Conservation (phyloP, 2,329 filamentous ascomycete species). For the Colletotrichum costaricense region DNA sequence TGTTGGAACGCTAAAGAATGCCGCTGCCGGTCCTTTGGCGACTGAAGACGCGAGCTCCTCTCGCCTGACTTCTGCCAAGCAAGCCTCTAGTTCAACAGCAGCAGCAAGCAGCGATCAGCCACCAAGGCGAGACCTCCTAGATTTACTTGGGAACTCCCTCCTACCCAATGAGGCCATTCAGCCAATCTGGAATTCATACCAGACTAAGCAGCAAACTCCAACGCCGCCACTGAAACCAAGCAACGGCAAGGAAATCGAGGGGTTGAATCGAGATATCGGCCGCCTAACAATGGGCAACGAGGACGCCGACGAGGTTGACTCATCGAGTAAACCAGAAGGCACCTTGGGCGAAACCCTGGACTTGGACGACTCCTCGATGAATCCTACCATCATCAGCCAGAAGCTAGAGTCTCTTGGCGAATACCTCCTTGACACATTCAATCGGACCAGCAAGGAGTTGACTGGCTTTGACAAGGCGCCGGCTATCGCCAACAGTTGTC, state of each 20-base stretch:
- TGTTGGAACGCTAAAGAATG: neutral
- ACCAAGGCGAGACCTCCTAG: neutral
- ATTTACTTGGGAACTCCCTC: neutral
- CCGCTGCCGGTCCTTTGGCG: neutral
- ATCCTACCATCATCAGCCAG: slow-evolving; percentile 13
- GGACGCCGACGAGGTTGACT: neutral
- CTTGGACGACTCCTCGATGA: slow-evolving; percentile 7
- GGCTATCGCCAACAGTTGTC: slow-evolving; percentile 24
- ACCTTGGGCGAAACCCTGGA: slow-evolving; percentile 6
- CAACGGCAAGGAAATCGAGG: neutral
- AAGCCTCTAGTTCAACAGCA: neutral
- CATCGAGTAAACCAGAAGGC: neutral
- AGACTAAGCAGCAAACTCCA: neutral
- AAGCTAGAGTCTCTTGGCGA: slow-evolving; percentile 2
- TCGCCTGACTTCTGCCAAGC: neutral
- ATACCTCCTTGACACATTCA: neutral
- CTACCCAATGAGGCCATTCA: neutral
- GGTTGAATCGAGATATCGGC: neutral
- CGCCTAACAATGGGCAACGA: neutral
- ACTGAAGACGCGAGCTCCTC: neutral
- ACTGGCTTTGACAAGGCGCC: neutral
- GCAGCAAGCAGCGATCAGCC: neutral
- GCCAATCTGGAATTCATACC: neutral
- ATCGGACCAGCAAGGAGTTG: neutral
- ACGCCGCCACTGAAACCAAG: neutral